phyloP scores from a whole-genome alignment of 345 rosid species.

The Anacardium occidentale region DNA sequence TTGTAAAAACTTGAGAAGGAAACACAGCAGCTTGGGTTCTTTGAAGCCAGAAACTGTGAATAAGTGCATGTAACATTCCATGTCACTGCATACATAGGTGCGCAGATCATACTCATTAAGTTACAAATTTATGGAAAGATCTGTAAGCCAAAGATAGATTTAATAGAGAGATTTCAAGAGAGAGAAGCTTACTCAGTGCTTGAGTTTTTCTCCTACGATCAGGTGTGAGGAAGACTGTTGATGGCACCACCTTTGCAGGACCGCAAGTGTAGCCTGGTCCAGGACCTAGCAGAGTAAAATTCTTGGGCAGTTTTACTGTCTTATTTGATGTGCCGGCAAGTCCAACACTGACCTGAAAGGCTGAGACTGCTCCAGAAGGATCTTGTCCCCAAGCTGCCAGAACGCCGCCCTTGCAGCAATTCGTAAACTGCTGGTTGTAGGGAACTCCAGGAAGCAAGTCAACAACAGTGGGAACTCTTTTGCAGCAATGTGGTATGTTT shows the following conservation, averaged over 20 bases:
- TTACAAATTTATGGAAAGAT: not conserved
- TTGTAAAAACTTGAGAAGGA: slow-evolving; percentile 84
- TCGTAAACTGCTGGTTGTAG: slow-evolving; percentile 71
- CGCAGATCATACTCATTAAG: not conserved
- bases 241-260: slow-evolving; percentile 67
- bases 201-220: slow-evolving; percentile 73
- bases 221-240: slow-evolving; percentile 54
- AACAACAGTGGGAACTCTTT: slow-evolving; percentile 51
- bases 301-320: slow-evolving; percentile 68
- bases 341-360: slow-evolving; percentile 75
- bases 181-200: slow-evolving; percentile 53
- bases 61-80: slow-evolving; percentile 93
- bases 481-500: slow-evolving; percentile 70
- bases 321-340: slow-evolving; percentile 76
- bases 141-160: not conserved
- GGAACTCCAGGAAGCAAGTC: slow-evolving; percentile 78
- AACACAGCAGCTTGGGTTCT: slow-evolving; percentile 75
- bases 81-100: slow-evolving; percentile 54
- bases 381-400: slow-evolving; percentile 78
- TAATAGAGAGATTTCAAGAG: not conserved
- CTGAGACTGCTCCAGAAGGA: slow-evolving; percentile 51
- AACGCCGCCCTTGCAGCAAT: slow-evolving; percentile 77
- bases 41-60: slow-evolving; percentile 70
- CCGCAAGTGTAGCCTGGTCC: slow-evolving; percentile 83
- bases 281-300: slow-evolving; percentile 70